Evolutionary conservation across 345 rosid genomes (phyloP).

Genomic region (Moricandia arvensis): DNA sequence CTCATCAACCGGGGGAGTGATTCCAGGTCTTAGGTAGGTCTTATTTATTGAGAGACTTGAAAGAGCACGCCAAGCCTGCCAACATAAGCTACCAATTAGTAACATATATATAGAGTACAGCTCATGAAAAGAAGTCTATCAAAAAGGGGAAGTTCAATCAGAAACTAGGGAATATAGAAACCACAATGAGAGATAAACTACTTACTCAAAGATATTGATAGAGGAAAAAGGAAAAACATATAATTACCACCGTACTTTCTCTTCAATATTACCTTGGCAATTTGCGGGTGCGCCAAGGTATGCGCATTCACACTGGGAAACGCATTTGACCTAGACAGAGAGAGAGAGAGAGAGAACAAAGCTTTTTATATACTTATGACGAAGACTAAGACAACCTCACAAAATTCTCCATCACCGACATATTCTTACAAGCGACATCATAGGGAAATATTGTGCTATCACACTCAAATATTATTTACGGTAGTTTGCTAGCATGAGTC

Average conservation of each 20-base stretch:
- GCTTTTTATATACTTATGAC: background rate
- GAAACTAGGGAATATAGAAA: background rate
- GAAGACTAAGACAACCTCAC: background rate
- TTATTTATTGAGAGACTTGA: slow-evolving; percentile 59
- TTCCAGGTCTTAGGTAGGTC: slow-evolving; percentile 69
- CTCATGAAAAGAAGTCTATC: background rate
- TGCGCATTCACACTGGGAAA: slow-evolving; percentile 52
- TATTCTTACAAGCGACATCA: background rate
- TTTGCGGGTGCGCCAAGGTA: slow-evolving; percentile 46
- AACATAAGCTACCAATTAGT: slow-evolving; percentile 11
- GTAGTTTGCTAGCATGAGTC: too few species aligned
- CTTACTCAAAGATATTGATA: slow-evolving; percentile 1
- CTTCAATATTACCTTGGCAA: slow-evolving; percentile 59
- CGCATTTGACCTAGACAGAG: slow-evolving; percentile 44
- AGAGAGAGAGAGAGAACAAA: slow-evolving; percentile 16
- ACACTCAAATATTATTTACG: too few species aligned
- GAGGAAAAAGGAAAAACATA: slow-evolving; percentile 3
- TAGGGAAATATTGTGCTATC: background rate
- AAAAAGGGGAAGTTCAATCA: background rate
- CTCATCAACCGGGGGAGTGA: slow-evolving; percentile 50
- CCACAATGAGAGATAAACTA: slow-evolving; percentile 4
- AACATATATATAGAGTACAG: background rate
- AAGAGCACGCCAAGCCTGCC: slow-evolving; percentile 90
- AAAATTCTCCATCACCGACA: background rate
- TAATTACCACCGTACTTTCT: background rate